Evolutionary conservation across 2,329 filamentous ascomycete genomes (phyloP), one percentile per base, ranked within the genome.

Genomic region (Fusarium azukiicola): DNA sequence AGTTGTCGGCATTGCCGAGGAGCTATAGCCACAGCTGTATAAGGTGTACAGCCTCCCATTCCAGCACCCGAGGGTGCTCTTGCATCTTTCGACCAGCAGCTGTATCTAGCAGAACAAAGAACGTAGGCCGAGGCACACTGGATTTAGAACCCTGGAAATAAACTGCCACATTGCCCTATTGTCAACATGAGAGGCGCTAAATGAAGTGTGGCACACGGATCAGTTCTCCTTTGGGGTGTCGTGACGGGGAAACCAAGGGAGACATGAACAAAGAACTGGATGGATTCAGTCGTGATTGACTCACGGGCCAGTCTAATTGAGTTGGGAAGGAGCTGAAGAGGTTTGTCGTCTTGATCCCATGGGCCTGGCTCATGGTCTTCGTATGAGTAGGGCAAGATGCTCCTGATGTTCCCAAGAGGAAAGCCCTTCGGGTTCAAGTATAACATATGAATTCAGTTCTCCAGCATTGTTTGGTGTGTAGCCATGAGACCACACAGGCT

Each of bases 61-160:
- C 27, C 27, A 32, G 27, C 27, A 32, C 27, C 27, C 27, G 27
- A 32, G 27, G 27, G 27, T 32, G 27, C 9, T 5, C 27, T 52
- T n/a, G 49, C 23, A 32, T 32, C 14, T 16, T 17, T 36, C 14
- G n/a, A 16, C 19, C 13, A 14, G n/a, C 23, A 8, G 12, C 36
- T 46, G 58, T 58, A 44, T 69, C 67, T 47, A 10, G 4, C 1
- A 32, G 40, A 47, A 69, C 67, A 69, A 69, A 58, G 50, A 36
- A 69, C 14, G 14, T 19, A 23, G 47, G 50, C n/a, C 21, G 54
- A 47, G 23, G 27, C 67, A 54, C 50, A n/a, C 67, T 36, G 5
- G 50, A 8, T 23, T 38, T 16, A n/a, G 19, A 21, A 40, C 6
- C 23, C 38, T 27, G 10, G n/a, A 16, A 68, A 44, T 23, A 8